These are phyloP conservation scores for Colletotrichum viniferum DNA, from an alignment of 2,329 filamentous ascomycete genomes.

Conservation along the genomic window DNA sequence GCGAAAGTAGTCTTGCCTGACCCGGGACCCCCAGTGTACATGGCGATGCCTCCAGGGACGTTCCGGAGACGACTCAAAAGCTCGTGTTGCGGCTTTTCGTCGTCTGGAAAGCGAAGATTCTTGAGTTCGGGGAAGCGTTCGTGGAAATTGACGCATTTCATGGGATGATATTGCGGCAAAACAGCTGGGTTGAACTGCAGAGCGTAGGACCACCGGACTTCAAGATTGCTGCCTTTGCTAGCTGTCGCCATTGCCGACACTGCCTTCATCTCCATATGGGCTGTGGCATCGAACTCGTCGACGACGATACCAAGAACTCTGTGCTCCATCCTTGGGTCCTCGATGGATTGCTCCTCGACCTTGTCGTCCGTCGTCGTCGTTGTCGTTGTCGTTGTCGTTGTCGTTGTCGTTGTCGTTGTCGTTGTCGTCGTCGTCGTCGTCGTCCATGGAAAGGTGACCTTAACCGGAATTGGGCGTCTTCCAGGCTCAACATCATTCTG, in stretches of 20 bases:
- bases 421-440: too few relatives aligned
- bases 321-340: neutral
- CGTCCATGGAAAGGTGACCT: neutral
- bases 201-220: neutral
- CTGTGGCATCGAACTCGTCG: neutral
- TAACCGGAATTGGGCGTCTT: neutral
- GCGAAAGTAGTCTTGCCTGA: constrained; percentile 9
- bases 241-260: neutral
- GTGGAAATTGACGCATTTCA: neutral
- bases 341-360: neutral
- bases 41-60: neutral
- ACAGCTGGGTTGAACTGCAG: neutral
- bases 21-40: neutral
- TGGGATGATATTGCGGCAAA: neutral
- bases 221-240: neutral
- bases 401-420: too few relatives aligned
- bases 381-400: too few relatives aligned
- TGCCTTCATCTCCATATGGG: neutral
- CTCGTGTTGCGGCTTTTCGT: neutral
- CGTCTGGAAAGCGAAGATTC: neutral
- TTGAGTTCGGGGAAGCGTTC: neutral
- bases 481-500: neutral
- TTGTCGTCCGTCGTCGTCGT: neutral
- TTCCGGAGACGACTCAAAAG: neutral
- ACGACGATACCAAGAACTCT: neutral